A percentile compares a stretch with the other conserved stretches of the same genome.
Evolutionary conservation across 1,284 basidiomycete genomes (phyloP).

Genomic region (Ceratobasidium sp.): DNA sequence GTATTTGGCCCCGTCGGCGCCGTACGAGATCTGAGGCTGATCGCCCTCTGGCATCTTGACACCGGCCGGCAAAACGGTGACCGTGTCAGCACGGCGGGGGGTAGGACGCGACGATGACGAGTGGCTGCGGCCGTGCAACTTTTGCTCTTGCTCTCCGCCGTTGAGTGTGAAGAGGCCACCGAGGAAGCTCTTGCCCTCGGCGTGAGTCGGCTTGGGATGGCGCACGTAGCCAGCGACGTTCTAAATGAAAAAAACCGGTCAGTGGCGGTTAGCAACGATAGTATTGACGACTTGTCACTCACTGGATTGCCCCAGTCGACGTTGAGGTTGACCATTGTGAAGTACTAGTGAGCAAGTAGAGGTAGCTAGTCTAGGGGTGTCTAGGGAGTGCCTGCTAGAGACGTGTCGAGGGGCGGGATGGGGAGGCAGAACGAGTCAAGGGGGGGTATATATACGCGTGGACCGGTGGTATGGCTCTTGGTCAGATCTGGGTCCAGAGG

Average conservation of each 20-base stretch:
- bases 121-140: background rate
- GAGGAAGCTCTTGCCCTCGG: constrained; percentile 29
- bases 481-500: too few species aligned
- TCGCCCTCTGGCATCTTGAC: constrained; percentile 30
- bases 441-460: constrained; percentile 29
- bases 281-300: background rate
- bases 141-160: background rate
- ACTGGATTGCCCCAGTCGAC: constrained; percentile 22
- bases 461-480: background rate
- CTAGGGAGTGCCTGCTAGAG: too few species aligned
- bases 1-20: constrained; percentile 32
- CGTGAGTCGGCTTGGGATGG: background rate
- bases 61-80: constrained; percentile 16
- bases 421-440: background rate
- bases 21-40: constrained; percentile 33
- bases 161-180: constrained; percentile 21
- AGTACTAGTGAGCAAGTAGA: background rate
- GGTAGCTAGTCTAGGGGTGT: background rate
- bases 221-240: background rate
- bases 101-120: constrained; percentile 11
- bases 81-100: constrained; percentile 20
- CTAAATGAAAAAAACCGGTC: constrained; percentile 16
- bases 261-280: background rate
- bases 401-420: constrained; percentile 6
- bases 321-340: constrained; percentile 30